Evolutionary conservation across 306 rosid genomes (phyloP).

Genomic region (Pyrus bretschneideri): DNA sequence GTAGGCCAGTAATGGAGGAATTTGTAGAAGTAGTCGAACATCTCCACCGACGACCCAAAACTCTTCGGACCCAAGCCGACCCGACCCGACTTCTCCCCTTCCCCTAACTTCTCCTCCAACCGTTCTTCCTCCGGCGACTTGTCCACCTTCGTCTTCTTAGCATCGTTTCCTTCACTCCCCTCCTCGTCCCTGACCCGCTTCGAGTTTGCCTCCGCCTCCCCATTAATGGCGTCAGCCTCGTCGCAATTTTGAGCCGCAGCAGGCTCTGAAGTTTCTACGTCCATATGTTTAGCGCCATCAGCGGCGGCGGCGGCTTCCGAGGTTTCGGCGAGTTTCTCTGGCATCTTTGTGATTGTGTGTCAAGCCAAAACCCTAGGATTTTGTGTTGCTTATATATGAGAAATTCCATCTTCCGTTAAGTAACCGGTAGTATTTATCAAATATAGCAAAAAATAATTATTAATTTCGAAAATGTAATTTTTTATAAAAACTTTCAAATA

Average conservation of each 20-base stretch:
- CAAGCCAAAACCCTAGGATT: slow-evolving; percentile 5
- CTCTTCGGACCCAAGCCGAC: slow-evolving; percentile 36
- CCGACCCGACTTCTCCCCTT: slow-evolving; percentile 20
- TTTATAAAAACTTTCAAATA: no score
- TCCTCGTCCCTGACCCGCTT: slow-evolving; percentile 36
- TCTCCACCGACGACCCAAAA: slow-evolving; percentile 48
- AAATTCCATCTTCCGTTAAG: no score
- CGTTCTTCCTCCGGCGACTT: slow-evolving; percentile 35
- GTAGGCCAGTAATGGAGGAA: slow-evolving; percentile 69
- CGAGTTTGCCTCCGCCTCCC: slow-evolving; percentile 10
- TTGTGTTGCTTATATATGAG: background rate
- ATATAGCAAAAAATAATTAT: no score
- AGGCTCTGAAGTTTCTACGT: slow-evolving; percentile 13
- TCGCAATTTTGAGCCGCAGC: background rate
- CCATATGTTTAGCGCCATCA: slow-evolving; percentile 22
- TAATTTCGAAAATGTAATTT: no score
- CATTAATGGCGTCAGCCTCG: background rate
- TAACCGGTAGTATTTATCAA: no score
- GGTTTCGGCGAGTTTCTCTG: slow-evolving; percentile 8
- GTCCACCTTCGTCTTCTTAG: slow-evolving; percentile 31
- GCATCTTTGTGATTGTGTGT: background rate
- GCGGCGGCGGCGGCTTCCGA: background rate
- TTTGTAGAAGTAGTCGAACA: slow-evolving; percentile 57
- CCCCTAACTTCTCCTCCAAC: slow-evolving; percentile 25
- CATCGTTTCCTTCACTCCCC: background rate